Conservation (phyloP, 345 rosid species). For the Gossypium mustelinum region DNA sequence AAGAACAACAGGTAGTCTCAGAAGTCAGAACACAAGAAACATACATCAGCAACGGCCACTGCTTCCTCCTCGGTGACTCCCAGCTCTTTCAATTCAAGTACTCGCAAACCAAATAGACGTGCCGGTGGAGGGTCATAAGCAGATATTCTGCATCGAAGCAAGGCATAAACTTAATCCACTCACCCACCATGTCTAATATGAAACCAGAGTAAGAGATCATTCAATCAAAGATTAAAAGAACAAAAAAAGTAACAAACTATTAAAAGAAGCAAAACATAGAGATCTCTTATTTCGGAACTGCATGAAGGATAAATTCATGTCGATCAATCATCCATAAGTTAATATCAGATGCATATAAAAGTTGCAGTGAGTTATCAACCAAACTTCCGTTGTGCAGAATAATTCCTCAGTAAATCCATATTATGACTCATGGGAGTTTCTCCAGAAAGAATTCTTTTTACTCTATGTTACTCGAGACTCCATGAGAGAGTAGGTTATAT, state of each 20-base stretch:
- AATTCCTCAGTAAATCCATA: neutral
- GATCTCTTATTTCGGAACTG: neutral
- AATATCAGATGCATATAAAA: neutral
- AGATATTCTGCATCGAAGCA: conserved; percentile 44
- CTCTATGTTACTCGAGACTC: neutral
- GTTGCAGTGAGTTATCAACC: neutral
- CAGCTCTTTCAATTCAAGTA: conserved; percentile 67
- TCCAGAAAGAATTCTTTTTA: neutral
- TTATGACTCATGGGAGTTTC: neutral
- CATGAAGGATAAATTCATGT: neutral
- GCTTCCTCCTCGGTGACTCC: conserved; percentile 77
- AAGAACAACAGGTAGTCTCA: neutral
- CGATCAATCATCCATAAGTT: neutral
- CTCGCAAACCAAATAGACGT: conserved; percentile 63
- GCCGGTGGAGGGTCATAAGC: conserved; percentile 72
- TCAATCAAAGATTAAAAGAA: neutral
- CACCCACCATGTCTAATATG: neutral
- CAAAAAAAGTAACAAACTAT: neutral
- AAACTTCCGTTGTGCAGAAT: neutral
- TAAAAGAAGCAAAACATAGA: neutral
- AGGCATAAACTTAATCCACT: conserved; percentile 12
- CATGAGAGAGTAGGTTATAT: neutral
- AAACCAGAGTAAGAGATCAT: neutral
- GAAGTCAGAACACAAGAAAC: conserved; percentile 14
- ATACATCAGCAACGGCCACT: conserved; percentile 68